Evolutionary conservation across 2,329 filamentous ascomycete genomes (phyloP).

Genomic region (Arthrobotrys conoides): DNA sequence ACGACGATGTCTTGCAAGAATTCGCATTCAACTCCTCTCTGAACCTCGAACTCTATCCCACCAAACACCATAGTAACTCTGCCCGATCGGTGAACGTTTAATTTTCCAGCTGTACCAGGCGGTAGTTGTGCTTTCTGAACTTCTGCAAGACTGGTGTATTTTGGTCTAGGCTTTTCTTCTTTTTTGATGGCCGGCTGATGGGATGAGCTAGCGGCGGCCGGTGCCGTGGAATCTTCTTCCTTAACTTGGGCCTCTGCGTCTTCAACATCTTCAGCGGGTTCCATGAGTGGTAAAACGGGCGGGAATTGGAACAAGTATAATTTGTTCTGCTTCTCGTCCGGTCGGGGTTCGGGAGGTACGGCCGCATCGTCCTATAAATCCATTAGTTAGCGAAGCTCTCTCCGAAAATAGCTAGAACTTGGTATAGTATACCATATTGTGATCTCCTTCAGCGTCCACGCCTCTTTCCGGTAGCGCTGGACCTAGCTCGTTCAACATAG

Average conservation of each 20-base stretch:
- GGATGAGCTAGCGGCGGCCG: conserved; percentile 30
- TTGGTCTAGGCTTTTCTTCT: conserved; percentile 29
- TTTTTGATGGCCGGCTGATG: conserved; percentile 30
- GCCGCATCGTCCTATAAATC: conserved; percentile 34
- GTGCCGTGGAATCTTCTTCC: conserved; percentile 34
- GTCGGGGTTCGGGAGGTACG: conserved; percentile 13
- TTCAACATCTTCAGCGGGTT: conserved; percentile 34
- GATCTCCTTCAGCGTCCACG: conserved; percentile 60
- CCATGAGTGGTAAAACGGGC: conserved; percentile 62
- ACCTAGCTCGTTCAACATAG: conserved; percentile 53
- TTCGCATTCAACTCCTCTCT: conserved; percentile 72
- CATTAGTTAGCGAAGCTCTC: conserved; percentile 14
- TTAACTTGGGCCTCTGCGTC: conserved; percentile 37
- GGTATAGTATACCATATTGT: conserved; percentile 60
- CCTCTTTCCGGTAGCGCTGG: conserved; percentile 38
- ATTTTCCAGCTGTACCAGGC: conserved; percentile 73
- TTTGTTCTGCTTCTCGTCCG: conserved; percentile 63
- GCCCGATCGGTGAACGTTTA: conserved; percentile 75
- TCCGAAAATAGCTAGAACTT: neutral
- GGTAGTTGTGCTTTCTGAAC: conserved; percentile 67
- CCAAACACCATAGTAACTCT: conserved; percentile 76
- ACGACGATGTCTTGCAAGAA: conserved; percentile 75
- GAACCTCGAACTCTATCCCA: conserved; percentile 73
- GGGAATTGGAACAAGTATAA: conserved; percentile 64
- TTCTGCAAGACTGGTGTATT: conserved; percentile 66